These are phyloP conservation scores for Paecilomyces sp. DNA, from an alignment of 2,329 filamentous ascomycete genomes.

Conservation along the genomic window DNA sequence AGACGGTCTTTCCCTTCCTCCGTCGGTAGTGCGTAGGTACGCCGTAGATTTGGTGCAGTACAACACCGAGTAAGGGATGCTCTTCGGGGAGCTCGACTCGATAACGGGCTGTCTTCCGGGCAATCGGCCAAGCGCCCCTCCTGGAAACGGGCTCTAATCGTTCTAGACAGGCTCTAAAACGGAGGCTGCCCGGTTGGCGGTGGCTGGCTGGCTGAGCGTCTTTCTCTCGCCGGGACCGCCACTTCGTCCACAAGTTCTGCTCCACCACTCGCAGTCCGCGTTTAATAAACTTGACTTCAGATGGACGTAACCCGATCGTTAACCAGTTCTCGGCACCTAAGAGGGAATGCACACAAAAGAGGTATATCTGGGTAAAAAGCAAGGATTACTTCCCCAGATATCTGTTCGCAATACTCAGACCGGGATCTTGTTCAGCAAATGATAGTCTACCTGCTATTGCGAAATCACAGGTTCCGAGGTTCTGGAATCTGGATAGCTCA, in stretches of 20 bases:
- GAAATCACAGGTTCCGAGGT: not conserved
- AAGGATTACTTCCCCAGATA: not conserved
- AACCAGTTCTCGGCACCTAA: not conserved
- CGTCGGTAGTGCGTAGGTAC: not conserved
- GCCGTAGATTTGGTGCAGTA: too few relatives aligned
- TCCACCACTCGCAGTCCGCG: not conserved
- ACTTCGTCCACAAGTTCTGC: not conserved
- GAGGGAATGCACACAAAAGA: not conserved
- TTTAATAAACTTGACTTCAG: not conserved
- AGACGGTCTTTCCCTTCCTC: not conserved
- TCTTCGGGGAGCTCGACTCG: not conserved
- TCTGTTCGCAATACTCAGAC: not conserved
- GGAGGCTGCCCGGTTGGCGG: not conserved
- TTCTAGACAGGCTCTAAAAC: not conserved
- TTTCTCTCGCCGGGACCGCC: not conserved
- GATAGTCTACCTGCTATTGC: not conserved
- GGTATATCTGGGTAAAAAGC: not conserved
- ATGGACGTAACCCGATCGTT: not conserved
- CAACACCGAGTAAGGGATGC: not conserved
- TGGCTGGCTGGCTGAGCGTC: not conserved
- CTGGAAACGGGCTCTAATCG: not conserved
- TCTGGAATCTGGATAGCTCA: too few relatives aligned
- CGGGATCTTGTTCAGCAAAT: not conserved
- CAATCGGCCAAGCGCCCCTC: not conserved
- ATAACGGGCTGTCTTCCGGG: not conserved